These are phyloP conservation scores for Psilocybe cyanescens DNA, from an alignment of 768 basidiomycete species.

Conservation along the genomic window DNA sequence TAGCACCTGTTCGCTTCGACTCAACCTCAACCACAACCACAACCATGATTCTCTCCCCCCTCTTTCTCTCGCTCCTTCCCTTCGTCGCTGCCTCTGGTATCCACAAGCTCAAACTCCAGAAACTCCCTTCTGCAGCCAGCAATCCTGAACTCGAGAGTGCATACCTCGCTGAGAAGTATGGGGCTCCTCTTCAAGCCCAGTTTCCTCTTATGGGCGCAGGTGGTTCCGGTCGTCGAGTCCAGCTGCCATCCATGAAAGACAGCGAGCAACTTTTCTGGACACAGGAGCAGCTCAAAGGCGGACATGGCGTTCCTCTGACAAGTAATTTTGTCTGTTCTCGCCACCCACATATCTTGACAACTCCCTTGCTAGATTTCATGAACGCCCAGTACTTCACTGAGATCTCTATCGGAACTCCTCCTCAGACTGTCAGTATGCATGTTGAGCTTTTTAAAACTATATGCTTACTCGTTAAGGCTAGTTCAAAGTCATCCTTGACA, in stretches of 20 bases:
- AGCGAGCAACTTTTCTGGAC: slow-evolving; percentile 79
- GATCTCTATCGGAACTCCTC: slow-evolving; percentile 81
- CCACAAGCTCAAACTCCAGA: slow-evolving; percentile 89
- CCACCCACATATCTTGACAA: slow-evolving; percentile 8
- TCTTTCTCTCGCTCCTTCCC: slow-evolving; percentile 48
- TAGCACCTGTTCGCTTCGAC: slow-evolving; percentile 2
- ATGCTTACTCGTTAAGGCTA: slow-evolving; percentile 26
- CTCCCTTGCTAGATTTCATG: slow-evolving; percentile 76
- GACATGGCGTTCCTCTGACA: slow-evolving; percentile 86
- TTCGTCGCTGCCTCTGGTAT: slow-evolving; percentile 60
- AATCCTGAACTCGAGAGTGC: slow-evolving; percentile 75
- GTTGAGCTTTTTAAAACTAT: not conserved
- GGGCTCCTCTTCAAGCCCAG: slow-evolving; percentile 47
- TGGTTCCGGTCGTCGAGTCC: slow-evolving; percentile 67
- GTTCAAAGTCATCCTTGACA: slow-evolving; percentile 97
- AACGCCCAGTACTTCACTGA: slow-evolving; percentile 97
- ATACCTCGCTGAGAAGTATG: slow-evolving; percentile 95
- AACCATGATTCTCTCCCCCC: slow-evolving; percentile 49
- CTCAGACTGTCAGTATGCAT: slow-evolving; percentile 65
- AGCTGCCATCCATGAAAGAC: slow-evolving; percentile 37
- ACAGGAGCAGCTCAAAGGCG: slow-evolving; percentile 75
- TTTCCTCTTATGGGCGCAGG: slow-evolving; percentile 75
- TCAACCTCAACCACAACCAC: slow-evolving; percentile 23
- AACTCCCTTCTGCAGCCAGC: slow-evolving; percentile 65
- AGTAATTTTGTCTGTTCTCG: slow-evolving; percentile 55